A percentile compares a stretch with the other conserved stretches of the same genome.
Conservation (phyloP, 2,329 filamentous ascomycete genomes). For the Colletotrichum caudatum region DNA sequence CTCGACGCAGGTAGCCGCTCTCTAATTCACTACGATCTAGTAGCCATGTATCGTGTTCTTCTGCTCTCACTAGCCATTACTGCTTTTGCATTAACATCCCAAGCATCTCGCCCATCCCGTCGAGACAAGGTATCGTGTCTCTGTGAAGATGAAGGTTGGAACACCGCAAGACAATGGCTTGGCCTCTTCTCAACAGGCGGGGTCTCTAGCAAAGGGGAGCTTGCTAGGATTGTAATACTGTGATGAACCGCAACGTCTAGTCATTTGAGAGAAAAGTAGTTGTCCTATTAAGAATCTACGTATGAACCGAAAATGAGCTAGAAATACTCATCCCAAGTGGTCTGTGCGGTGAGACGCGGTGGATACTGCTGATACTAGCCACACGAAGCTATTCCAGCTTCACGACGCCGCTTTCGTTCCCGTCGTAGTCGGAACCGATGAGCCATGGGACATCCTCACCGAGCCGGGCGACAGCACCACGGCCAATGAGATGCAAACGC, state of each 20-base stretch:
- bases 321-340: too few relatives aligned
- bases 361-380: too few relatives aligned
- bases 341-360: too few relatives aligned
- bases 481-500: slow-evolving; percentile 13
- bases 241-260: too few relatives aligned
- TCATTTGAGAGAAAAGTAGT: too few relatives aligned
- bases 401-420: slow-evolving; percentile 21
- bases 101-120: background rate
- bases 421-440: background rate
- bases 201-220: slow-evolving; percentile 6
- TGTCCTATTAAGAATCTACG: too few relatives aligned
- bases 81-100: background rate
- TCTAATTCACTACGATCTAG: background rate
- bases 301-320: too few relatives aligned
- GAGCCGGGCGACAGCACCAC: background rate
- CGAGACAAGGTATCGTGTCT: slow-evolving; percentile 8
- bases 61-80: background rate
- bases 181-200: slow-evolving; percentile 18
- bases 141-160: slow-evolving; percentile 35
- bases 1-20: background rate
- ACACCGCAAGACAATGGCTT: slow-evolving; percentile 26
- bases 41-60: background rate
- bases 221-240: slow-evolving; percentile 29
- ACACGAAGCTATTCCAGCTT: too few relatives aligned
- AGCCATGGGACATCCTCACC: slow-evolving; percentile 18